phyloP scores from a whole-genome alignment of 2,329 filamentous ascomycete species.

The Nothophoma quercina region DNA sequence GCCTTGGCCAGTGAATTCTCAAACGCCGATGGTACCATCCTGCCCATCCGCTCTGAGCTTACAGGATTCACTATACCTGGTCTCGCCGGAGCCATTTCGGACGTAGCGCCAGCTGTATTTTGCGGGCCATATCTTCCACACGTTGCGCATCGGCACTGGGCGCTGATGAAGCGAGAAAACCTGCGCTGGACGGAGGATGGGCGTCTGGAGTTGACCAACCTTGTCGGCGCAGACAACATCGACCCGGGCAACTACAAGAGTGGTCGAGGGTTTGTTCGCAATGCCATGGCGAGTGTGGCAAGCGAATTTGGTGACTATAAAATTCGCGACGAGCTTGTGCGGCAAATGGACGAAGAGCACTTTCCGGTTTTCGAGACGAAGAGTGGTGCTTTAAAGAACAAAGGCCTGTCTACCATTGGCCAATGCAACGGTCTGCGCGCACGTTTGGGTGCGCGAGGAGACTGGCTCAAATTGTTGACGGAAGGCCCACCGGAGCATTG shows the following conservation, averaged over 20 bases:
- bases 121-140: constrained; percentile 21
- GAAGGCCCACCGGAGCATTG: constrained; percentile 19
- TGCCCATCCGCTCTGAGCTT: constrained; percentile 27
- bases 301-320: constrained; percentile 25
- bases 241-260: constrained; percentile 29
- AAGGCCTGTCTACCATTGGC: constrained; percentile 15
- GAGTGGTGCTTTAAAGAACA: constrained; percentile 23
- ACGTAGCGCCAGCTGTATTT: constrained; percentile 16
- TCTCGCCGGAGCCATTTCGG: constrained; percentile 21
- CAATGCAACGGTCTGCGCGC: constrained; percentile 7
- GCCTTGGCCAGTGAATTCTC: constrained; percentile 26
- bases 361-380: constrained; percentile 18
- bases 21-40: constrained; percentile 23
- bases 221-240: constrained; percentile 27
- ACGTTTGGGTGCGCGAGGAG: constrained; percentile 11
- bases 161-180: constrained; percentile 21
- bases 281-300: constrained; percentile 19
- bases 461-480: constrained; percentile 19
- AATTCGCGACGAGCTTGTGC: constrained; percentile 19
- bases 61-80: constrained; percentile 31
- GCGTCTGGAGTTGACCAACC: constrained; percentile 14
- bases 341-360: constrained; percentile 22
- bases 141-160: constrained; percentile 24
- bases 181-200: constrained; percentile 14
- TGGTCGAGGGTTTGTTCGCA: constrained; percentile 12